Percentiles rank a stretch among this genome's conserved stretches.
Conservation (phyloP, 129 eudicot genomes). For the Lonicera japonica region DNA sequence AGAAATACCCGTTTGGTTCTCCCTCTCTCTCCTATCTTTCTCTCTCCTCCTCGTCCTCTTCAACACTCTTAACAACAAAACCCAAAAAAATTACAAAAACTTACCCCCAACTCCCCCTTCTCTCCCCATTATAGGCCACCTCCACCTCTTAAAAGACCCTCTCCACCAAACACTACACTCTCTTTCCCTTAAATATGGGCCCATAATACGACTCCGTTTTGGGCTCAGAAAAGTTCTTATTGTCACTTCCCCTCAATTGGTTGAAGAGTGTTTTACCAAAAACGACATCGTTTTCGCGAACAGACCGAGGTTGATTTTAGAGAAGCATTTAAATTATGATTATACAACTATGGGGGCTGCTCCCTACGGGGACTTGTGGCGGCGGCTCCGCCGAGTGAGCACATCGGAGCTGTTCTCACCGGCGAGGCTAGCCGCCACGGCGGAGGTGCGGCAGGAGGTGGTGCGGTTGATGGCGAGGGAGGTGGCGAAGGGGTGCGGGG, state of each 20-base stretch:
- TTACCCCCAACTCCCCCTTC: conserved; percentile 11
- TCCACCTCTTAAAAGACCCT: conserved; percentile 7
- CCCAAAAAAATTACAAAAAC: background rate
- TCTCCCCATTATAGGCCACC: conserved; percentile 18
- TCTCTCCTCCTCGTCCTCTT: background rate
- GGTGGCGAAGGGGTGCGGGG: background rate
- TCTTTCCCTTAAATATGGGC: conserved; percentile 1
- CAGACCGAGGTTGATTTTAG: background rate
- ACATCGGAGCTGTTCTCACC: background rate
- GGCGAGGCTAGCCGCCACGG: background rate
- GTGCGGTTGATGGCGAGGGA: background rate
- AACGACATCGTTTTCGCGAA: conserved; percentile 5
- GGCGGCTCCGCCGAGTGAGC: background rate
- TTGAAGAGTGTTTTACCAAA: conserved; percentile 10
- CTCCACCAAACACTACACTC: background rate
- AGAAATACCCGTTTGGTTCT: background rate
- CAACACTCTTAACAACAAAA: background rate
- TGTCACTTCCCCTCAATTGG: conserved; percentile 1
- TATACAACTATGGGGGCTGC: conserved; percentile 1
- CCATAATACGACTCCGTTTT: conserved; percentile 2
- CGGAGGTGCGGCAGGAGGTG: background rate
- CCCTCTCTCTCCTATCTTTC: background rate
- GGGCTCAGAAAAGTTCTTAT: background rate
- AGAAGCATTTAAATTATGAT: background rate
- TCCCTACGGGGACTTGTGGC: conserved; percentile 7